Evolutionary conservation across 768 basidiomycete species (phyloP), one percentile per base, ranked within the genome.

Genomic region (Amanita molliuscula): DNA sequence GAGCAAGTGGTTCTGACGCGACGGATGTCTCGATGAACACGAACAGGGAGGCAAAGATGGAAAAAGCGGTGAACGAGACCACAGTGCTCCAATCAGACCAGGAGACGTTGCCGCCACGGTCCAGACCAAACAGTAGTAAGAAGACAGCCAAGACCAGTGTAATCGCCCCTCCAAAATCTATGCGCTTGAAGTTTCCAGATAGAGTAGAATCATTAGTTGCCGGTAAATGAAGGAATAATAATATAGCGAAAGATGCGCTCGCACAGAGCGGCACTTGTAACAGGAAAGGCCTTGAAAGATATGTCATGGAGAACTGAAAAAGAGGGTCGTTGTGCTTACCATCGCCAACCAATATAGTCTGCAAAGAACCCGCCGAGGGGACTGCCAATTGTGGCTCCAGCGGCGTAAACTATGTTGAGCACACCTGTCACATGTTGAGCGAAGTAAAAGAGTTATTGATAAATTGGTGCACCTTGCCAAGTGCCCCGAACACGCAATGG

Each of bases 281-380:
- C 3, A 79, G 64, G 67, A 82, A 84, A 0, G 76, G 71, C 78
- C 76, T 78, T 36, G 10, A 11, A 29, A 10, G 29, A 29, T 20
- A 2, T 23, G 25, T 25, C 42, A 25, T 44, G 44, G 2, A 20
- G 21, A 16, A 25, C n/a, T 15, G 11, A 3, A 5, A 29, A 26
- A 15, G 9, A 33, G 28, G 31, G 8, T 10, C 3, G 21, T 18
- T 38, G 23, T 9, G 55, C 59, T 7, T 46, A 77, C 79, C 82
- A 83, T 60, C 82, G 62, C 83, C 83, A 85, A 4, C 82, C 81
- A 36, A 82, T 75, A 8, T 65, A 76, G 56, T 84, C 82, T 1
- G 77, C 71, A 2, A 86, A 63, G 35, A 77, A 69, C 4, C 82
- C 82, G 9, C 82, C 82, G 0, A 82, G 61, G 2, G 82, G 81